Percentiles rank a stretch among this genome's conserved stretches.
These are phyloP conservation scores for Fragaria vesca DNA, from an alignment of 306 rosid species.

Conservation along the genomic window DNA sequence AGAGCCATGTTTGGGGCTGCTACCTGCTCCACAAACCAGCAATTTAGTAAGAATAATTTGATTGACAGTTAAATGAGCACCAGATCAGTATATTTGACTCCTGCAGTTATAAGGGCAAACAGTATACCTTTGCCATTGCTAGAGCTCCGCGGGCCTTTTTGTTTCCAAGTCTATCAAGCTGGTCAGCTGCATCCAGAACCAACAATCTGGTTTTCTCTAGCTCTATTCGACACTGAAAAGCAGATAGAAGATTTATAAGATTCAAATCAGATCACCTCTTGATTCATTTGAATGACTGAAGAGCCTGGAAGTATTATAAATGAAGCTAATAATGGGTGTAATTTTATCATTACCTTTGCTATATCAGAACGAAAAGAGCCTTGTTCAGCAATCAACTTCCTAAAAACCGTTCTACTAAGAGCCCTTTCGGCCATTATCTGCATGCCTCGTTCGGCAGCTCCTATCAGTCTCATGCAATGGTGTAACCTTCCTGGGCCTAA, in stretches of 20 bases:
- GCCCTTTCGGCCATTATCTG: constrained; percentile 80
- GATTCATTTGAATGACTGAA: constrained; percentile 7
- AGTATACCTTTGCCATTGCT: constrained; percentile 93
- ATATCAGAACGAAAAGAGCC: constrained; percentile 84
- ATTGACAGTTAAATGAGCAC: constrained; percentile 3
- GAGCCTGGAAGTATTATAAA: neutral
- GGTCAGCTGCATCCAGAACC: constrained; percentile 93
- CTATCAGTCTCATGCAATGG: constrained; percentile 96
- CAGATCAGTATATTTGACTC: constrained; percentile 8
- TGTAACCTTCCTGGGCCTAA: constrained; percentile 97
- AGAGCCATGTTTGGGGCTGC: constrained; percentile 93
- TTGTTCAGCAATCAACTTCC: constrained; percentile 88
- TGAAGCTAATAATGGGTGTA: neutral
- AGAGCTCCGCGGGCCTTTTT: constrained; percentile 80
- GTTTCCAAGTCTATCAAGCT: constrained; percentile 85
- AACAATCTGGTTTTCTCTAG: constrained; percentile 74
- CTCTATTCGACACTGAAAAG: constrained; percentile 80
- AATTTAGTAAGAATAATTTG: constrained; percentile 5
- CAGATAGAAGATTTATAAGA: constrained; percentile 7
- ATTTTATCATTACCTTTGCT: constrained; percentile 61
- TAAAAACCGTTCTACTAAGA: constrained; percentile 72
- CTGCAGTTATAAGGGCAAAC: neutral
- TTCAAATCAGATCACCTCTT: constrained; percentile 4
- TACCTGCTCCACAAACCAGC: constrained; percentile 53
- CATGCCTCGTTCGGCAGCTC: constrained; percentile 95